Evolutionary conservation across 768 basidiomycete genomes (phyloP), one percentile per base, ranked within the genome.

Genomic region (Thelephora ganbajun): DNA sequence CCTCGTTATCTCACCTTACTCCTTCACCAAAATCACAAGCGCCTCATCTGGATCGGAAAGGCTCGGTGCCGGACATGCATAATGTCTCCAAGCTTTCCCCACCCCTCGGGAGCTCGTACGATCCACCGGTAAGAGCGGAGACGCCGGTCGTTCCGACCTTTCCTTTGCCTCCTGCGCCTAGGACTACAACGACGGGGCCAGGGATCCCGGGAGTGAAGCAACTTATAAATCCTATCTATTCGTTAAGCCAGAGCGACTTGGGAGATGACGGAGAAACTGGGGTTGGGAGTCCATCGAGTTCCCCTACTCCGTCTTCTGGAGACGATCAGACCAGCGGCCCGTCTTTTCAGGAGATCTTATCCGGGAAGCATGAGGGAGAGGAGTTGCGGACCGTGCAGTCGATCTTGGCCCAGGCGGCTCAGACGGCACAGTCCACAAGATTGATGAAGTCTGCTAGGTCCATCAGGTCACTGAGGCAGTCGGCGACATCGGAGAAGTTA

Each of bases 111-210:
- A 22, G 22, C 14, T 41, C 39, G 39, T 41, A 18, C 12, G 22
- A 69, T 39, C 62, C 73, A 35, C 75, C 76, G 18, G 52, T 65
- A 33, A 77, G 83, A 13, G 78, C 74, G 12, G 80, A 80, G 51
- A 84, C 80, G 0, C 85, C 84, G 11, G 59, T 66, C 12, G 74
- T 70, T 9, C 76, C 70, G 18, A 63, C 79, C 51, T 75, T 71
- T 1, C 78, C 82, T 18, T 68, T 87, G 16, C 68, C 77, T 2
- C 84, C 82, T 33, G 76, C 84, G 5, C 83, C 84, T 9, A 69
- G 77, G 43, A 9, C 26, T 30, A 30, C 26, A 9, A 30, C 26
- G 26, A 30, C 26, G 26, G 26, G 26, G 9, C 26, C 26, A 30
- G 26, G 5, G 26, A 9, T 4, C 9, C 26, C 26, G 4, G 26